phyloP scores from a whole-genome alignment of 1,284 basidiomycete genomes.

The Takashimella tepidaria region DNA sequence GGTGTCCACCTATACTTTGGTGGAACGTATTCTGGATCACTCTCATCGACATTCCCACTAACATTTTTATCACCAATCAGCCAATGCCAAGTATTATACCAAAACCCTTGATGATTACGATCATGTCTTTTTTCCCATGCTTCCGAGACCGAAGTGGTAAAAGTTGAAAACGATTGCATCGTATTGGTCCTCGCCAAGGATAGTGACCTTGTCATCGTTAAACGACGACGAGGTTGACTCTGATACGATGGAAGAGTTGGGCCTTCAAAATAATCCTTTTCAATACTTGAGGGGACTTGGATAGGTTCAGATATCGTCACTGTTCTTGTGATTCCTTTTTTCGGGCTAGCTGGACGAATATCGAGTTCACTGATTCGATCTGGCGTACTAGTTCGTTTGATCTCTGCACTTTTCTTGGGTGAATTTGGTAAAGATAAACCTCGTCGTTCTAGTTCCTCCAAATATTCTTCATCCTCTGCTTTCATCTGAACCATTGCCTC shows the following conservation, averaged over 20 bases:
- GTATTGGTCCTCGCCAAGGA: conserved; percentile 1
- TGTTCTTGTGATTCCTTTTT: neutral
- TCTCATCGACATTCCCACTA: neutral
- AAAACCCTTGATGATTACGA: conserved; percentile 6
- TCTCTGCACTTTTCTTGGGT: neutral
- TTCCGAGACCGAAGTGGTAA: neutral
- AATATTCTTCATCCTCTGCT: conserved; percentile 7
- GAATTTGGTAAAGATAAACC: neutral
- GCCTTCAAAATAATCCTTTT: neutral
- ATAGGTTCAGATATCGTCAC: neutral
- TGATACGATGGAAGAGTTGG: too few relatives aligned
- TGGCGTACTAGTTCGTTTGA: neutral
- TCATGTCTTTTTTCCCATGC: conserved; percentile 11
- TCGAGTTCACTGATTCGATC: neutral
- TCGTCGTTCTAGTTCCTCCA: conserved; percentile 1
- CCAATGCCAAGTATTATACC: neutral
- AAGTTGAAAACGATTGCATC: neutral
- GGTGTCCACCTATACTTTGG: conserved; percentile 50
- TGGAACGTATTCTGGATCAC: conserved; percentile 18
- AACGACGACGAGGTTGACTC: neutral
- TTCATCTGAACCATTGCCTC: neutral
- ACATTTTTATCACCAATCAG: neutral
- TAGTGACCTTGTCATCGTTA: neutral
- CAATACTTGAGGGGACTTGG: neutral
- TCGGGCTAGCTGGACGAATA: neutral